Percentiles rank a stretch among this genome's conserved stretches.
Conservation (phyloP, 768 basidiomycete species). For the Suillus weaverae region DNA sequence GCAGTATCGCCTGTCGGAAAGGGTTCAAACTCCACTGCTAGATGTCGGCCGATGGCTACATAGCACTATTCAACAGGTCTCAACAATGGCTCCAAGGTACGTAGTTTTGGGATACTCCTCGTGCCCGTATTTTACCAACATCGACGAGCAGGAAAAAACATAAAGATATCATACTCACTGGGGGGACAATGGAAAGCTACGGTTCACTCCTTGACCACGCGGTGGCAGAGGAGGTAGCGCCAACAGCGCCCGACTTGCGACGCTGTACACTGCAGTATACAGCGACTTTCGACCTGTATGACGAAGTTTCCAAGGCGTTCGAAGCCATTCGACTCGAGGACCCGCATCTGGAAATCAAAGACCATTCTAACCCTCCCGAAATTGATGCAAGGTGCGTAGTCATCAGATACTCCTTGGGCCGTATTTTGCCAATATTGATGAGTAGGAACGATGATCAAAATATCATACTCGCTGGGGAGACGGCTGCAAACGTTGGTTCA, state of each 20-base stretch:
- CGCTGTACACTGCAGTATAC: not conserved
- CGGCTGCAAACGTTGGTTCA: conserved; percentile 34
- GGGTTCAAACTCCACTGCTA: not conserved
- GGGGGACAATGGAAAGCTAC: not conserved
- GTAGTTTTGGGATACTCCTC: not conserved
- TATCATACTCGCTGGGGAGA: conserved; percentile 41
- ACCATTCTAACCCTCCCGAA: conserved; percentile 11
- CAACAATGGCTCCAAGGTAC: not conserved
- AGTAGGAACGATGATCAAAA: conserved; percentile 8
- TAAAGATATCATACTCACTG: not conserved
- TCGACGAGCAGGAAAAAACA: not conserved
- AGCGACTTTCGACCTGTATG: not conserved
- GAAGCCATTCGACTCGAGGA: conserved; percentile 32
- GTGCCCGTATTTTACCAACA: not conserved
- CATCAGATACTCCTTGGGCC: too few relatives aligned
- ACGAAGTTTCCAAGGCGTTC: conserved; percentile 21
- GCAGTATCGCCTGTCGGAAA: not conserved
- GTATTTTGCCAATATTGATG: not conserved
- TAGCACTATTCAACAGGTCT: not conserved
- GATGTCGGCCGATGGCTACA: not conserved
- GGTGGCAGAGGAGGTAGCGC: conserved; percentile 27
- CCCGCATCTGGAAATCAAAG: conserved; percentile 16
- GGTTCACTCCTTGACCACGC: conserved; percentile 8
- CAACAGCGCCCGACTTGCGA: conserved; percentile 14
- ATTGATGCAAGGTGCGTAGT: not conserved